Conservation (phyloP, 768 basidiomycete species). For the Boletus coccyginus region DNA sequence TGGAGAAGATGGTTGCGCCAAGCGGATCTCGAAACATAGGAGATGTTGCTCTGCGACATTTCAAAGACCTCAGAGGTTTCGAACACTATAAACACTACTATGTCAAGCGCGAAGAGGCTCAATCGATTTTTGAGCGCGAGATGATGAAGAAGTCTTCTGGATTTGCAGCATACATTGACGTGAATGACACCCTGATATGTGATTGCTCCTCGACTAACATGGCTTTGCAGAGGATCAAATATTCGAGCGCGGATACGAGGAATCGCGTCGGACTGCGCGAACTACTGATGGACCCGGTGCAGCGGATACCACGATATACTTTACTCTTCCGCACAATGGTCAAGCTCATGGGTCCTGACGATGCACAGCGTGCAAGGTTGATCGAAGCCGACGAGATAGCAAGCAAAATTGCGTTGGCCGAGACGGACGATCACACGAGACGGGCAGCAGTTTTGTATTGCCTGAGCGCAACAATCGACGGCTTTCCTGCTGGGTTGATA, state of each 20-base stretch:
- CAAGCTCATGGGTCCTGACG: conserved; percentile 78
- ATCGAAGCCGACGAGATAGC: conserved; percentile 85
- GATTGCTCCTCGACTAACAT: conserved; percentile 10
- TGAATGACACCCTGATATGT: conserved; percentile 39
- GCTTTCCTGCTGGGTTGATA: conserved; percentile 88
- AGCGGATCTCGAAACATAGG: conserved; percentile 63
- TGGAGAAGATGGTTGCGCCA: conserved; percentile 75
- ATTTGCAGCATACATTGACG: conserved; percentile 87
- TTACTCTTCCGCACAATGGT: conserved; percentile 91
- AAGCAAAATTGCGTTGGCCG: conserved; percentile 86
- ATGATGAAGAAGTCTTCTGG: conserved; percentile 74
- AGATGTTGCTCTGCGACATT: conserved; percentile 83
- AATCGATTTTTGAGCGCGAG: conserved; percentile 82
- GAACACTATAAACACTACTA: conserved; percentile 93
- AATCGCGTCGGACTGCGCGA: conserved; percentile 89
- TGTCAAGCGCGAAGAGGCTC: conserved; percentile 89
- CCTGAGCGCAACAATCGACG: conserved; percentile 80
- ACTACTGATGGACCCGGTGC: conserved; percentile 94
- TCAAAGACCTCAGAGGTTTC: conserved; percentile 80
- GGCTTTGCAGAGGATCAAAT: conserved; percentile 74
- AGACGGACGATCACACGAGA: conserved; percentile 89
- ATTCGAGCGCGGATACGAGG: conserved; percentile 65
- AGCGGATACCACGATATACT: conserved; percentile 93
- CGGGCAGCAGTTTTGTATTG: conserved; percentile 87
- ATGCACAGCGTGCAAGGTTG: conserved; percentile 76